Base-by-base conservation (phyloP, 2,329 filamentous ascomycete species). In the Colletotrichum aenigma region DNA sequence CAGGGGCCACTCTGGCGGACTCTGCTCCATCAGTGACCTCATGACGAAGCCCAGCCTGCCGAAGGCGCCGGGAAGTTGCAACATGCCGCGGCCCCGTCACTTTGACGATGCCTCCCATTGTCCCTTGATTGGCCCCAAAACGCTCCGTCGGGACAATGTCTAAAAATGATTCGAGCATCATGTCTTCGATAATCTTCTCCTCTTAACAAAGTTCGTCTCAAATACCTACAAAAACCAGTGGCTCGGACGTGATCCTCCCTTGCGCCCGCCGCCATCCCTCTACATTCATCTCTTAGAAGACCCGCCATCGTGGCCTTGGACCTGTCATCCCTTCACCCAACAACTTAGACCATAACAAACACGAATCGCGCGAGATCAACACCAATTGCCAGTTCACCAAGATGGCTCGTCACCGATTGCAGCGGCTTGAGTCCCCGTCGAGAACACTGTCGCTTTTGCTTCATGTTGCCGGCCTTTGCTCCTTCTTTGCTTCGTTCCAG, bases 351-450 rank as follows among this genome's bases (percentile, higher is more conserved):
- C 21, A 26, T 48, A 68, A 38, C 66, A 74, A 67, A 71, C 55
- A 62, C 64, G 34, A 52, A 65, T 32, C 48, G 28, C 15, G 21
- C 48, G 13, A 36, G 56, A 68, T 55, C 24, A 61, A 58, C 15
- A 43, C 21, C 43, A 68, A 36, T 48, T 38, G 24, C 26, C 16
- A 32, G 52, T 34, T 18, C 28, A 32, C 38, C 76, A 80, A 76
- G 52, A 89, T 89, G 87, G 80, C 84, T 55, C 79, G 77, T 67
- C 93, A 95, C 84, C 91, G 90, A 58, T 88, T 94, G 6, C 94
- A 95, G 83, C 88, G 92, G 52, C 85, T 95, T 24, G 81, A 88
- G 4, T 93, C 93, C 75, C 94, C 94, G 1, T 93, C 93, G 2
- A 90, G 90, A 74, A 89, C 89, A 55, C 79, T 91, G 72, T 95